These are phyloP conservation scores for Vitis hybrid DNA, from an alignment of 177 flowering plant species.

Conservation along the genomic window DNA sequence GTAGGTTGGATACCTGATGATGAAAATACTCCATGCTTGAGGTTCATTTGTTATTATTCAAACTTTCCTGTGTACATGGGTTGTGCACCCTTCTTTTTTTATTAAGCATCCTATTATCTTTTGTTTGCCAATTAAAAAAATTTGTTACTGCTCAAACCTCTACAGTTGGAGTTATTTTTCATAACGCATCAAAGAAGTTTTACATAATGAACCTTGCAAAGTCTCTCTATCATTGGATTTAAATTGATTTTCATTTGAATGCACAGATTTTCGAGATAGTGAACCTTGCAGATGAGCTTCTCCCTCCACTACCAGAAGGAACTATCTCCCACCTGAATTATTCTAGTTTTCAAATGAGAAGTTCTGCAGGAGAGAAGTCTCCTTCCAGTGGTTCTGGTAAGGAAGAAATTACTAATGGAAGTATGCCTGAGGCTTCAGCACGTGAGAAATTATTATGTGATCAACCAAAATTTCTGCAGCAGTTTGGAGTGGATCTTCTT, in stretches of 20 bases:
- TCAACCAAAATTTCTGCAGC: slow-evolving; percentile 94
- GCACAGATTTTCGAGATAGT: slow-evolving; percentile 90
- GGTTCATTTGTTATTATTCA: too few species aligned
- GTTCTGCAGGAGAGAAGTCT: slow-evolving; percentile 56
- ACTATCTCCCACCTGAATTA: slow-evolving; percentile 74
- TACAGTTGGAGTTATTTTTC: too few species aligned
- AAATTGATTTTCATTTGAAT: slow-evolving; percentile 1
- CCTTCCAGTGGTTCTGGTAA: slow-evolving; percentile 54
- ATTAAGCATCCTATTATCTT: too few species aligned
- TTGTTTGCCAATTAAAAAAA: too few species aligned
- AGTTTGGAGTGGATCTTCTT: slow-evolving; percentile 94
- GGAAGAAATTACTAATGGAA: slow-evolving; percentile 66
- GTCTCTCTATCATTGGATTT: too few species aligned
- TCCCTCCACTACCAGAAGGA: slow-evolving; percentile 96
- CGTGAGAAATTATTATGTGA: slow-evolving; percentile 80
- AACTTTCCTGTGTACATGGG: too few species aligned
- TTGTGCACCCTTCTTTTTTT: too few species aligned
- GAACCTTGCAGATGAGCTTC: slow-evolving; percentile 97
- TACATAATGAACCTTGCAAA: too few species aligned
- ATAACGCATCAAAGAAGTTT: too few species aligned
- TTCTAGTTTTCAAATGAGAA: slow-evolving; percentile 61
- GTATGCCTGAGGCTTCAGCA: slow-evolving; percentile 58
- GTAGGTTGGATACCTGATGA: too few species aligned
- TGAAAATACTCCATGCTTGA: too few species aligned
- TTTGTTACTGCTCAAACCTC: too few species aligned